phyloP scores from a whole-genome alignment of 306 rosid genomes.

The Aeschynomene evenia region DNA sequence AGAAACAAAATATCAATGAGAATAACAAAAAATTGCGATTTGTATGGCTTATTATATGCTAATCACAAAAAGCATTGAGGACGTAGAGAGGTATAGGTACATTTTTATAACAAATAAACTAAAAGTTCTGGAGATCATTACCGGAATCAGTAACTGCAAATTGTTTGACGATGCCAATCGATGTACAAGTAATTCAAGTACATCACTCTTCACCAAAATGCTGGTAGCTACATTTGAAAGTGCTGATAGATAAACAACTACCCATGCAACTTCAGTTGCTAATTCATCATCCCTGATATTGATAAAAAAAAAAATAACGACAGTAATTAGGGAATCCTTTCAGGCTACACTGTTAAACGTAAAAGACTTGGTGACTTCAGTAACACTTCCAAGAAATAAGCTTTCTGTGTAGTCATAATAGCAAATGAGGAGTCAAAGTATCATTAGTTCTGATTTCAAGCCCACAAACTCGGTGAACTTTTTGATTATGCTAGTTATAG shows the following conservation, averaged over 20 bases:
- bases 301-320: conserved; percentile 19
- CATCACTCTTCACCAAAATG: conserved; percentile 74
- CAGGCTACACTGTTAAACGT: conserved; percentile 15
- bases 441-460: conserved; percentile 20
- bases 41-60: conserved; percentile 9
- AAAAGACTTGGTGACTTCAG: conserved; percentile 14
- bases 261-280: conserved; percentile 98
- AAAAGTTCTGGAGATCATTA: conserved; percentile 32
- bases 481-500: conserved; percentile 3
- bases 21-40: conserved; percentile 11
- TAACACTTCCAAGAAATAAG: conserved; percentile 26
- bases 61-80: conserved; percentile 7
- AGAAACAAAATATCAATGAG: conserved; percentile 19
- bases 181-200: conserved; percentile 75
- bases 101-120: conserved; percentile 8
- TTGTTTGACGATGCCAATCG: conserved; percentile 74
- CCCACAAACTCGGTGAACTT: conserved; percentile 29
- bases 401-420: conserved; percentile 15
- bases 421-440: conserved; percentile 19
- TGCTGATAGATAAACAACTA: conserved; percentile 88
- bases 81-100: conserved; percentile 1
- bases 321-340: conserved; percentile 24
- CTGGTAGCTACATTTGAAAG: conserved; percentile 80
- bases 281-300: conserved; percentile 84
- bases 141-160: conserved; percentile 91